phyloP scores from a whole-genome alignment of 1,284 basidiomycete species.

The Ganoderma resinaceum region DNA sequence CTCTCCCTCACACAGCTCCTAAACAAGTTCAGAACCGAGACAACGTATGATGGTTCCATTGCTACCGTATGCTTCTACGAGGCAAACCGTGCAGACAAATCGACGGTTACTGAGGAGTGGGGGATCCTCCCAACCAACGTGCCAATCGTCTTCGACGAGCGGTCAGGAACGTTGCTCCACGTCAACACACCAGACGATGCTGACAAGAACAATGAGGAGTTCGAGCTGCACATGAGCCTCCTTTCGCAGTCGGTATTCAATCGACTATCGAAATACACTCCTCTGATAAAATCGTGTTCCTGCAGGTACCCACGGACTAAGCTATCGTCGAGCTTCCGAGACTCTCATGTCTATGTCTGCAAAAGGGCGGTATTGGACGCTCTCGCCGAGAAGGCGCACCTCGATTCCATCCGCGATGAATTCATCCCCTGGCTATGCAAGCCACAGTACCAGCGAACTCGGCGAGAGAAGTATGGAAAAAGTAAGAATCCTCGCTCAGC shows the following conservation, averaged over 20 bases:
- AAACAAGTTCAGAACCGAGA: constrained; percentile 82
- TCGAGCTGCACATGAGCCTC: constrained; percentile 77
- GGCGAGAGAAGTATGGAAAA: constrained; percentile 61
- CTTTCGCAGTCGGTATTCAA: constrained; percentile 59
- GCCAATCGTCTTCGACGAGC: constrained; percentile 72
- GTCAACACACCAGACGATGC: constrained; percentile 71
- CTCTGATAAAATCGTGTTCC: neutral
- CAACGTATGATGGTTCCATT: constrained; percentile 69
- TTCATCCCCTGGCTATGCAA: constrained; percentile 92
- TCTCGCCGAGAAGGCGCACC: constrained; percentile 68
- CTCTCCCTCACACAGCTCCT: constrained; percentile 77
- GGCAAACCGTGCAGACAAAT: constrained; percentile 59
- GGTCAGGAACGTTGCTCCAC: constrained; percentile 72
- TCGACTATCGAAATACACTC: neutral
- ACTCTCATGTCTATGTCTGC: constrained; percentile 93
- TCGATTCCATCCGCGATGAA: constrained; percentile 86
- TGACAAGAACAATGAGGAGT: constrained; percentile 73
- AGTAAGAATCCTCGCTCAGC: constrained; percentile 7
- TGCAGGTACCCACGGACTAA: constrained; percentile 76
- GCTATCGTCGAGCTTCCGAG: constrained; percentile 76
- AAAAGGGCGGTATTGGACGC: constrained; percentile 77
- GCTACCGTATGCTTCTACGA: constrained; percentile 85
- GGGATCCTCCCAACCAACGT: constrained; percentile 49
- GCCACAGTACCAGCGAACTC: constrained; percentile 73
- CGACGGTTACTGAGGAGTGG: constrained; percentile 69